A percentile compares a stretch with the other conserved stretches of the same genome.
These are phyloP conservation scores for Apiospora saccharicola DNA, from an alignment of 2,329 filamentous ascomycete species.

Conservation along the genomic window DNA sequence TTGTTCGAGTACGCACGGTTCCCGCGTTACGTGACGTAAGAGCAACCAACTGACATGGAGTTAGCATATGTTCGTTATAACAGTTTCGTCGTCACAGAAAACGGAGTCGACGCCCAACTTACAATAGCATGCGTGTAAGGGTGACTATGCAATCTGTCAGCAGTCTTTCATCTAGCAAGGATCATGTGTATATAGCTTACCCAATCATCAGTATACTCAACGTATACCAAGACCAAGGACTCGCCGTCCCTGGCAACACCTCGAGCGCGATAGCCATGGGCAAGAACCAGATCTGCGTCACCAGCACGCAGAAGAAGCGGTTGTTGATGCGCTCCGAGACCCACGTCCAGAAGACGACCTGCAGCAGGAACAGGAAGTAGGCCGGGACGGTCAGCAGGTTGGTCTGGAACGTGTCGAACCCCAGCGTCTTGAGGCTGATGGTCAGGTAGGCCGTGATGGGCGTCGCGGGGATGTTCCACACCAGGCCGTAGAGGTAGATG, in stretches of 20 bases:
- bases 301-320: conserved; percentile 38
- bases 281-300: conserved; percentile 59
- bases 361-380: conserved; percentile 47
- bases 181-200: conserved; percentile 34
- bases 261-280: conserved; percentile 57
- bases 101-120: conserved; percentile 33
- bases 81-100: conserved; percentile 36
- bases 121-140: conserved; percentile 52
- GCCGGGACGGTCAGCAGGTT: conserved; percentile 64
- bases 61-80: conserved; percentile 34
- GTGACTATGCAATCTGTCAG: neutral
- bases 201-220: conserved; percentile 53
- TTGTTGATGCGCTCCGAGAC: conserved; percentile 53
- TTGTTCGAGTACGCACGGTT: conserved; percentile 67
- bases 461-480: conserved; percentile 37
- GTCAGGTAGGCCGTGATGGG: conserved; percentile 34
- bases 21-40: conserved; percentile 69
- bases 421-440: conserved; percentile 31
- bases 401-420: conserved; percentile 32
- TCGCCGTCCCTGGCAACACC: conserved; percentile 43
- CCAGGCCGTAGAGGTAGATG: conserved; percentile 55
- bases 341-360: conserved; percentile 52
- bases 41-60: conserved; percentile 53
- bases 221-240: conserved; percentile 55
- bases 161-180: too few species aligned